Base-by-base conservation (phyloP, 306 rosid species). In the Cucurbita argyrosperma region DNA sequence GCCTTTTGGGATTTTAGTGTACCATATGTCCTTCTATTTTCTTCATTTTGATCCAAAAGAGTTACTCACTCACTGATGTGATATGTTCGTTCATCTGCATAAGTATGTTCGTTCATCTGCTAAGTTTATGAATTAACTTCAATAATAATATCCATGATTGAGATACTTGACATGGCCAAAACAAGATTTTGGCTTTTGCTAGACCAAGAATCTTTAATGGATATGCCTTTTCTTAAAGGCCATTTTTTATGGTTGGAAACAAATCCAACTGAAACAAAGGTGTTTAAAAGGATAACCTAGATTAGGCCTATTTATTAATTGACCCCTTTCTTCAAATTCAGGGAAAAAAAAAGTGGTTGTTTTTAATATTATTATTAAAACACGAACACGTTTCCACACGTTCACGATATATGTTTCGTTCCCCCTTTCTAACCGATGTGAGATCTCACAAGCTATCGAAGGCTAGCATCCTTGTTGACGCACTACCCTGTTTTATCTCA, bases 201-300 rank as follows among this genome's bases (percentile, higher is more conserved):
- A 63, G 30, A 39, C 50, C 64, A n/a, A 63, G 49, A 63, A 63
- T 63, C 70, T 63, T 63, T 40, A 40, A 40, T 63, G 70, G 13
- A 39, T 39, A n/a, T 15, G 14, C 70, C 50, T 40, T 42, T 64
- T 42, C 35, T 64, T 64, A 64, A 64, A 64, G 52, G 71, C 71
- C 71, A n/a, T 42, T 42, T 4, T 64, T 64, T 64, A 23, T 18
- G 2, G 71, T 64, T 64, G 71, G 71, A 42, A 64, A 64, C 71
- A 64, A 40, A 64, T 42, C 51, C 71, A 64, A 64, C 71, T 16
- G 71, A 64, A 64, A 64, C 35, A 64, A 64, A 64, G 71, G 71
- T 42, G 71, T 64, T 64, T 30, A 30, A 64, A 64, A 64, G 71
- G 52, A 40, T 42, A 42, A 64, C 52, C 52, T 40, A 63, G 71